Evolutionary conservation across 2,329 filamentous ascomycete genomes (phyloP).

Genomic region (Macrophomina tecta): DNA sequence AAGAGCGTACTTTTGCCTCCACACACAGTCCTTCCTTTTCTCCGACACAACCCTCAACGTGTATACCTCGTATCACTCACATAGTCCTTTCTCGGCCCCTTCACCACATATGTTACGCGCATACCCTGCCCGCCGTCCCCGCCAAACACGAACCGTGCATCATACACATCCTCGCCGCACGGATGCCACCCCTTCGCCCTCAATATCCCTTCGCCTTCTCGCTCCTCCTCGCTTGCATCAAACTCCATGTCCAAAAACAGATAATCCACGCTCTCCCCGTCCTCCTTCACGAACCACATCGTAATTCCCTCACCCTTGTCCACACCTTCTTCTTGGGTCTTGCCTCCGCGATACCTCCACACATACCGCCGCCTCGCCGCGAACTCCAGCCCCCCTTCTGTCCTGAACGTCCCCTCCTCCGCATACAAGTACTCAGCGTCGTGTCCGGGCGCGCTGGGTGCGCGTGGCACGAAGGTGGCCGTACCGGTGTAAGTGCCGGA

Average conservation of each 20-base stretch:
- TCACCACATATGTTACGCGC: slow-evolving; percentile 47
- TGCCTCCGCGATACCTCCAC: slow-evolving; percentile 65
- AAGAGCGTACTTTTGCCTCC: neutral
- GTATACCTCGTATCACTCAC: slow-evolving; percentile 44
- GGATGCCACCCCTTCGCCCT: slow-evolving; percentile 69
- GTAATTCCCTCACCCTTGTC: slow-evolving; percentile 60
- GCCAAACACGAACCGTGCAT: slow-evolving; percentile 71
- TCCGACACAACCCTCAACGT: slow-evolving; percentile 6
- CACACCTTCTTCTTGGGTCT: slow-evolving; percentile 29
- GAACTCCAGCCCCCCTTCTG: slow-evolving; percentile 61
- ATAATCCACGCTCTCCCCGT: slow-evolving; percentile 70
- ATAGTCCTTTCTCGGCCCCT: slow-evolving; percentile 50
- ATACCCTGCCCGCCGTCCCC: slow-evolving; percentile 36
- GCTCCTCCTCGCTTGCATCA: slow-evolving; percentile 27
- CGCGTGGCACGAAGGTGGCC: slow-evolving; percentile 67
- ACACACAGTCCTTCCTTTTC: neutral
- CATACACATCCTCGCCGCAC: slow-evolving; percentile 74
- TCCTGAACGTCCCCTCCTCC: slow-evolving; percentile 69
- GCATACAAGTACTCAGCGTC: slow-evolving; percentile 68
- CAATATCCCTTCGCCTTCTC: slow-evolving; percentile 33
- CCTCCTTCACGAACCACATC: slow-evolving; percentile 71
- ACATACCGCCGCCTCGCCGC: slow-evolving; percentile 70
- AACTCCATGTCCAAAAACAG: slow-evolving; percentile 75
- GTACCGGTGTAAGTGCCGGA: slow-evolving; percentile 70
- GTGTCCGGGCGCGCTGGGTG: slow-evolving; percentile 51